A percentile compares a stretch with the other conserved stretches of the same genome.
phyloP scores from a whole-genome alignment of 2,329 filamentous ascomycete genomes.

The Aspergillus novofumigatus region DNA sequence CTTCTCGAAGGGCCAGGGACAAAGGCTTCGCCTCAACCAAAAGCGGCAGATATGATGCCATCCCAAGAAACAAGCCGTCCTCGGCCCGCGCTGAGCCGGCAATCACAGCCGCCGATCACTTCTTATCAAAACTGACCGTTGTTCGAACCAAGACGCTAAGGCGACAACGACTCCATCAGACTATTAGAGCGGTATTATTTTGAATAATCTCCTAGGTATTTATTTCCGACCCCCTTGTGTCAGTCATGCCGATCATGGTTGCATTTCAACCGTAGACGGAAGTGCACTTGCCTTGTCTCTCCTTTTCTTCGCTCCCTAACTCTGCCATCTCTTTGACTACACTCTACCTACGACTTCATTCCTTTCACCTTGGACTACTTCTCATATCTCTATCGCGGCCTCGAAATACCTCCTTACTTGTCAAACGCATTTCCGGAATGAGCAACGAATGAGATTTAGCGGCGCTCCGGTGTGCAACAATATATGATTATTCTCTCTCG shows the following conservation, averaged over 20 bases:
- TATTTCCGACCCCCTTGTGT: neutral
- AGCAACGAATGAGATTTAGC: neutral
- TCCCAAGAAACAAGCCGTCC: neutral
- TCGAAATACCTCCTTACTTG: neutral
- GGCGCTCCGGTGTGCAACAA: neutral
- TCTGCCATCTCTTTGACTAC: no score
- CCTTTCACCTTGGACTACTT: neutral
- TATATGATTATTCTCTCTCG: constrained; percentile 14
- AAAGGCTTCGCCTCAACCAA: neutral
- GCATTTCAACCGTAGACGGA: neutral
- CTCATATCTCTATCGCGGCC: neutral
- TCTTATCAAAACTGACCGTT: neutral
- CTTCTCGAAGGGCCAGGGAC: neutral
- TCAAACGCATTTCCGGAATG: neutral
- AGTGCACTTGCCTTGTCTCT: neutral
- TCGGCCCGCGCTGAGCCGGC: neutral
- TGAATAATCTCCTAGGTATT: neutral
- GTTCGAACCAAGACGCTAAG: neutral
- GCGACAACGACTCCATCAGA: neutral
- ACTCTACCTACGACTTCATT: neutral
- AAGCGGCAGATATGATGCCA: neutral
- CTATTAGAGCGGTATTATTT: neutral
- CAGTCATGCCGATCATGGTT: neutral
- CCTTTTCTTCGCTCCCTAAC: neutral
- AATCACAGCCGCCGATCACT: neutral